phyloP scores from a whole-genome alignment of 176 grass and related monocot genomes.

The Saccharum spontaneum region DNA sequence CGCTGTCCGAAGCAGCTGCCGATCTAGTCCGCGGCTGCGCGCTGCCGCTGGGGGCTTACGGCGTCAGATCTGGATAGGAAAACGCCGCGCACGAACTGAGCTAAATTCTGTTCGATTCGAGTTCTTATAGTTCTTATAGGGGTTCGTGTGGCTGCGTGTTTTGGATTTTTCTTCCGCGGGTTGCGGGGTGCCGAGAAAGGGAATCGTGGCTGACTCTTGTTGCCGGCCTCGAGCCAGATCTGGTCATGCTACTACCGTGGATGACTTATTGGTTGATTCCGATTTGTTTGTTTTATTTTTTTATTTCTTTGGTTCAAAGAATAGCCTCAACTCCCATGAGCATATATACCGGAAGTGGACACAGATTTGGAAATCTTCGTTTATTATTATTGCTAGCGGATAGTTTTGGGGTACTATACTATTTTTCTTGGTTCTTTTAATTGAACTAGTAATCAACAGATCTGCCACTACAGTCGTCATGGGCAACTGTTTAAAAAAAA shows the following conservation, averaged over 20 bases:
- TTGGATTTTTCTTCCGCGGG: neutral
- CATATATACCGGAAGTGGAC: neutral
- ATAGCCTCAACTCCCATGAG: neutral
- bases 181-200: neutral
- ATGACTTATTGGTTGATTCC: neutral
- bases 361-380: conserved; percentile 1
- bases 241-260: neutral
- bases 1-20: too few species aligned
- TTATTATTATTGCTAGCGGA: neutral
- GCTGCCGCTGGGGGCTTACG: neutral
- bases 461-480: neutral
- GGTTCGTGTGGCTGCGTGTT: neutral
- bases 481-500: neutral
- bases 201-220: neutral
- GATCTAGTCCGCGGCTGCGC: neutral
- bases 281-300: neutral
- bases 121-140: neutral
- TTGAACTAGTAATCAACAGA: neutral
- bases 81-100: neutral
- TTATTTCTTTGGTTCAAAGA: neutral
- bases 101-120: neutral
- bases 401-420: neutral
- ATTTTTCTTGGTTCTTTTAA: neutral
- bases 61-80: neutral
- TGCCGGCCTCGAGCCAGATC: neutral